Evolutionary conservation across 1,139 yeast genomes (phyloP).

Genomic region (Saccharomyces hybrid): DNA sequence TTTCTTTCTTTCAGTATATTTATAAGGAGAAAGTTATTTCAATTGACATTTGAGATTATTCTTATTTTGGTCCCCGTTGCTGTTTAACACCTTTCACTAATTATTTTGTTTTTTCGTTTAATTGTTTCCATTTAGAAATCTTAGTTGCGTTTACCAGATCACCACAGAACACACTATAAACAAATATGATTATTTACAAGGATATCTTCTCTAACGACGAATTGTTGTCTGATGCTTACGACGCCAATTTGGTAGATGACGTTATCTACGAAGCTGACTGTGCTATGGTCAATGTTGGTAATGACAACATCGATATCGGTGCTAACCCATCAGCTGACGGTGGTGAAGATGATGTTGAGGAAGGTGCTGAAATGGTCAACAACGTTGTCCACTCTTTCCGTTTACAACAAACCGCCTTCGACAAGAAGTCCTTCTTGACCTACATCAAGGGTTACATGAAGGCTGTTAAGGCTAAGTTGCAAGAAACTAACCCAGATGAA

Average conservation of each 20-base stretch:
- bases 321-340: conserved; percentile 99
- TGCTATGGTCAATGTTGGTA: conserved; percentile 78
- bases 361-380: conserved; percentile 84
- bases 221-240: conserved; percentile 96
- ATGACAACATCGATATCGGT: conserved; percentile 94
- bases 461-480: conserved; percentile 79
- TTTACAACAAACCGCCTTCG: conserved; percentile 89
- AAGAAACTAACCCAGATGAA: conserved; percentile 80
- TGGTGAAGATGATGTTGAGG: conserved; percentile 76
- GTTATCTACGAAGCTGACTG: conserved; percentile 97
- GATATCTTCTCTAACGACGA: conserved; percentile 94
- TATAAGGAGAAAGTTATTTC: conserved; percentile 2
- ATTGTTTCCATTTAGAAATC: background rate
- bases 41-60: background rate
- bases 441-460: conserved; percentile 99
- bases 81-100: background rate
- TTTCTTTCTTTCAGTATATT: background rate
- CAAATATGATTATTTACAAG: conserved; percentile 35
- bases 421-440: conserved; percentile 92
- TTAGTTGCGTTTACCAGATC: background rate
- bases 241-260: conserved; percentile 72
- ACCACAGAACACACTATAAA: conserved; percentile 4
- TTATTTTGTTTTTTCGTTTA: background rate
- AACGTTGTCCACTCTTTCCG: conserved; percentile 98
- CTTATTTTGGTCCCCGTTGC: background rate